These are phyloP conservation scores for Cucurbita argyrosperma DNA, from an alignment of 306 rosid genomes.

Conservation along the genomic window DNA sequence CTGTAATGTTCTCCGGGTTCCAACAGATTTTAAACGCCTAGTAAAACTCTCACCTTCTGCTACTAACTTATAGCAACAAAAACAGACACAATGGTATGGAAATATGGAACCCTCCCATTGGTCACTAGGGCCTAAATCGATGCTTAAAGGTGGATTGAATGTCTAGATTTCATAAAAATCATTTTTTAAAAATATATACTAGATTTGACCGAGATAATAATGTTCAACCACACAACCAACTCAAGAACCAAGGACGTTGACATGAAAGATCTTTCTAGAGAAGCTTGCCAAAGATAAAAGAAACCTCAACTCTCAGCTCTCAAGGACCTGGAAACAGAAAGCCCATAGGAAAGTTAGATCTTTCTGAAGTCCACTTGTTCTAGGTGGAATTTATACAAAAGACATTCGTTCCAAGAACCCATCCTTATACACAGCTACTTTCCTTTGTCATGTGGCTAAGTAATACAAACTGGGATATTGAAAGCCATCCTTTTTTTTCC, in stretches of 20 bases:
- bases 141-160: background rate
- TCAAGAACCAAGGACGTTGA: background rate
- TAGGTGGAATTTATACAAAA: background rate
- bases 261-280: background rate
- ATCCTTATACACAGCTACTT: background rate
- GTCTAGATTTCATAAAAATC: background rate
- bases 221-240: background rate
- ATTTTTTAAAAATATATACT: background rate
- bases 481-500: background rate
- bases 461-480: background rate
- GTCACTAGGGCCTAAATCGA: background rate
- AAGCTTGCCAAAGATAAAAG: background rate
- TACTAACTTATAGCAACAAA: background rate
- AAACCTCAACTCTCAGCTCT: background rate
- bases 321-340: background rate
- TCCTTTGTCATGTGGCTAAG: background rate
- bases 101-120: background rate
- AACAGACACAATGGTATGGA: background rate
- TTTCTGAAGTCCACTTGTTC: background rate
- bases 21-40: background rate
- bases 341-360: background rate
- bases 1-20: background rate
- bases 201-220: background rate
- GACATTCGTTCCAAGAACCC: background rate
- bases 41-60: background rate